Evolutionary conservation across 345 rosid species (phyloP).

Genomic region (Lumnitzera racemosa): DNA sequence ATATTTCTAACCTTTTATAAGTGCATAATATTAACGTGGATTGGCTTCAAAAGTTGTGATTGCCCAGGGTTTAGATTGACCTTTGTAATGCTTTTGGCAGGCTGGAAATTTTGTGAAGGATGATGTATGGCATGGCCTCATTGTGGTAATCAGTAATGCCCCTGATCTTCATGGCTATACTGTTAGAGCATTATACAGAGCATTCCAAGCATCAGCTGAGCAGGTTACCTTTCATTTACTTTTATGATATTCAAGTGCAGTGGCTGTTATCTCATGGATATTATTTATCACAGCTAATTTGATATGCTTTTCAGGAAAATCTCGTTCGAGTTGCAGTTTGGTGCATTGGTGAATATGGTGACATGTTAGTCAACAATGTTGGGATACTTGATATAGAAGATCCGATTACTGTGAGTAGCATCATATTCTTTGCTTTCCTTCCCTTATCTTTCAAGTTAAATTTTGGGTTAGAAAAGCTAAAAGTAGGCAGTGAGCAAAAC

Average conservation of each 20-base stretch:
- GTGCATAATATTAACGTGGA: too few species aligned
- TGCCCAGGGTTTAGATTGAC: constrained; percentile 8
- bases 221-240: constrained; percentile 43
- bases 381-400: constrained; percentile 90
- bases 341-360: constrained; percentile 99
- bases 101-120: constrained; percentile 98
- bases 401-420: constrained; percentile 69
- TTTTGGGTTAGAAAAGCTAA: neutral
- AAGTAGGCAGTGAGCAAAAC: neutral
- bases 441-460: constrained; percentile 1
- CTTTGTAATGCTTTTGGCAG: constrained; percentile 45
- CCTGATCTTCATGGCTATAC: constrained; percentile 94
- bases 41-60: too few species aligned
- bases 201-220: constrained; percentile 64
- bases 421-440: constrained; percentile 8
- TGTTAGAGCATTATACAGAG: constrained; percentile 79
- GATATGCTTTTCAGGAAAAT: constrained; percentile 52
- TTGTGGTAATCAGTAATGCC: constrained; percentile 92
- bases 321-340: constrained; percentile 95
- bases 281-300: constrained; percentile 8
- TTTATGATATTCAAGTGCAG: neutral
- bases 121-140: constrained; percentile 96
- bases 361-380: constrained; percentile 74
- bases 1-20: too few species aligned
- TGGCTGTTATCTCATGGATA: neutral